Evolutionary conservation across 805 yeast genomes (phyloP).

Genomic region (Hyphopichia homilentoma): DNA sequence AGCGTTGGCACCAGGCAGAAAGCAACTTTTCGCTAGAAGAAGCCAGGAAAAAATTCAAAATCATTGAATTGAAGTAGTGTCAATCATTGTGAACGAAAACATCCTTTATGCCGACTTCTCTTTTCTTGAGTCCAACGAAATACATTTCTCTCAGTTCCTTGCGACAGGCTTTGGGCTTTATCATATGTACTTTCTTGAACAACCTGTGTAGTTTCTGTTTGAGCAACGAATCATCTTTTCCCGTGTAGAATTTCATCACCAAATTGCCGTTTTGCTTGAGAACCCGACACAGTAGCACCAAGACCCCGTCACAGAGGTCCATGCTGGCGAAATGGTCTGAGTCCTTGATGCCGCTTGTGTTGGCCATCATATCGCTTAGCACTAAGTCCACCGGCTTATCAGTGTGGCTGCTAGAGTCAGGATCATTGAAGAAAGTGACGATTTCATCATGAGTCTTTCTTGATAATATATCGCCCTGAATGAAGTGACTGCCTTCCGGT

Average conservation of each 20-base stretch:
- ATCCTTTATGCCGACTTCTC: constrained; percentile 11
- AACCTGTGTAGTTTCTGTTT: constrained; percentile 53
- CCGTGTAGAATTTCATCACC: constrained; percentile 83
- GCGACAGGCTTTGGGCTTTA: constrained; percentile 81
- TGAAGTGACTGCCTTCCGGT: constrained; percentile 32
- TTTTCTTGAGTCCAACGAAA: constrained; percentile 62
- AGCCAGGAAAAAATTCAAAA: constrained; percentile 20
- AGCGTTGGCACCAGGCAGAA: constrained; percentile 18
- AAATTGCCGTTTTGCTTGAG: constrained; percentile 67
- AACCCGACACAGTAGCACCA: constrained; percentile 69
- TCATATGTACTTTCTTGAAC: constrained; percentile 61
- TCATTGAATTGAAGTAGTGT: constrained; percentile 15
- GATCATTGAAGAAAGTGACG: constrained; percentile 42
- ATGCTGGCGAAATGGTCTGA: constrained; percentile 82
- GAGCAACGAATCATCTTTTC: constrained; percentile 69
- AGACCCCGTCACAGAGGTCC: constrained; percentile 90
- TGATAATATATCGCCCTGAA: constrained; percentile 39
- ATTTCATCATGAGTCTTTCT: constrained; percentile 54
- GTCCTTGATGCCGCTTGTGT: constrained; percentile 78
- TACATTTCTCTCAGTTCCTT: constrained; percentile 79
- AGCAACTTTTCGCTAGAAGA: constrained; percentile 19
- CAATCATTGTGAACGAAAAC: too few species aligned
- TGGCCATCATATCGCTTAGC: constrained; percentile 87
- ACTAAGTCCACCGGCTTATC: constrained; percentile 31
- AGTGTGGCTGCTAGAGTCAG: constrained; percentile 9